phyloP scores from a whole-genome alignment of 164 flowering plant species.

The Protea cynaroides region DNA sequence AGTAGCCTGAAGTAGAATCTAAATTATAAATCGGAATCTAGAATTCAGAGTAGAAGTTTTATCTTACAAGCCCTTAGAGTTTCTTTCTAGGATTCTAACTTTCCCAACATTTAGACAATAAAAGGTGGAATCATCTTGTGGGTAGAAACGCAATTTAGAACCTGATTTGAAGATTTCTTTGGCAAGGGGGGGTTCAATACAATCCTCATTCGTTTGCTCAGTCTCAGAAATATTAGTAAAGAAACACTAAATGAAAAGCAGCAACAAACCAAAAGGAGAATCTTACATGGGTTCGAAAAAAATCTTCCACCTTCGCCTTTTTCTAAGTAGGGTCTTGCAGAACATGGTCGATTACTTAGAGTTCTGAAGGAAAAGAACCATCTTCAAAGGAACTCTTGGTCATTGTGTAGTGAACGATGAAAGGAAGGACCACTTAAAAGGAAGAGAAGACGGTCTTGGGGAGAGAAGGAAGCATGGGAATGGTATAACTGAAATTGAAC shows the following conservation, averaged over 20 bases:
- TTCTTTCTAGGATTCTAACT: no score
- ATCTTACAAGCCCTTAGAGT: no score
- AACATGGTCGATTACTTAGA: conserved; percentile 11
- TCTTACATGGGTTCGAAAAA: conserved; percentile 17
- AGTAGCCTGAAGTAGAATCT: no score
- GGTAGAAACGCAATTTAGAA: conserved; percentile 56
- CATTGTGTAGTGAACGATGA: background rate
- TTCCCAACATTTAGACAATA: conserved; percentile 45
- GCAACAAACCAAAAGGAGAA: background rate
- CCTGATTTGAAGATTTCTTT: conserved; percentile 34
- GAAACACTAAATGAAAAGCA: conserved; percentile 1
- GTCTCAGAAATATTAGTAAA: conserved; percentile 6
- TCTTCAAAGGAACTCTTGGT: background rate
- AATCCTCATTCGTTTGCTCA: background rate
- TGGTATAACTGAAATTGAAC: no score
- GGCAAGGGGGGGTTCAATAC: conserved; percentile 20
- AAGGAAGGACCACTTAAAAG: background rate
- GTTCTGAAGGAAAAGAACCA: background rate
- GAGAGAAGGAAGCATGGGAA: background rate
- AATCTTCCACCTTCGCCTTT: conserved; percentile 15
- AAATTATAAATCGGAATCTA: no score
- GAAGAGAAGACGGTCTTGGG: background rate
- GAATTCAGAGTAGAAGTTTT: no score
- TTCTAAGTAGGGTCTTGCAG: conserved; percentile 4
- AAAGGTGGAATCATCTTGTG: conserved; percentile 65